Base-by-base conservation (phyloP, 306 rosid species). In the Vigna unguiculata region DNA sequence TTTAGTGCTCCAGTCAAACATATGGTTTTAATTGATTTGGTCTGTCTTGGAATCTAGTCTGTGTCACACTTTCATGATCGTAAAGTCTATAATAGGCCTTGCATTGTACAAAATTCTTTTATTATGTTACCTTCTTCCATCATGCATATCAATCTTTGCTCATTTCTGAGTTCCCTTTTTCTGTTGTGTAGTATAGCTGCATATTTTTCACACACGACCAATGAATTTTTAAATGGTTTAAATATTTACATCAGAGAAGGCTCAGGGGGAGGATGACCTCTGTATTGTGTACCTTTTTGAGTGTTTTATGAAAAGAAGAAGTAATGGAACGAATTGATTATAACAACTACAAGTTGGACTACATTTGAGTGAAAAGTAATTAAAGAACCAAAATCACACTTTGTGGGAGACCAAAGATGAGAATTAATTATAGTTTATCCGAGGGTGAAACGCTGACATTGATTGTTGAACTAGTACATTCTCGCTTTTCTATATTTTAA, bases 1-100 rank as follows among this genome's bases (percentile, higher is more conserved):
- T 46, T 46, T 58, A 30, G 22, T 63, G 51, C 41, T 45, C 19
- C 19, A 0, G 41, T 30, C 28, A 45, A 69, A 66, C 30, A 45
- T 70, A 4, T 66, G 21, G 46, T 38, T 36, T 65, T 55, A 36
- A 19, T 17, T 80, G 63, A 32, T 57, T 16, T 80, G 9, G 47
- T 60, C 22, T 66, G 54, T 55, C 14, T 13, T 46, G 47, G 19
- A 46, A 41, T 61, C 58, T 2, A 28, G 59, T 24, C 53, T 15
- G 48, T 62, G 8, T n/a, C 28, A 8, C 15, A 9, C 21, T 6
- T 11, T 40, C 14, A 62, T 20, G 17, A 9, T 69, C 32, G 51
- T 55, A 5, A 19, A 20, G 38, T 0, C 43, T 38, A 6, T 9
- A 2, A 9, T 2, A 40, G 13, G 10, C 13, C 13, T 40, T 40